phyloP scores from a whole-genome alignment of 169 alveolate genomes.

The Eimeria acervulina region DNA sequence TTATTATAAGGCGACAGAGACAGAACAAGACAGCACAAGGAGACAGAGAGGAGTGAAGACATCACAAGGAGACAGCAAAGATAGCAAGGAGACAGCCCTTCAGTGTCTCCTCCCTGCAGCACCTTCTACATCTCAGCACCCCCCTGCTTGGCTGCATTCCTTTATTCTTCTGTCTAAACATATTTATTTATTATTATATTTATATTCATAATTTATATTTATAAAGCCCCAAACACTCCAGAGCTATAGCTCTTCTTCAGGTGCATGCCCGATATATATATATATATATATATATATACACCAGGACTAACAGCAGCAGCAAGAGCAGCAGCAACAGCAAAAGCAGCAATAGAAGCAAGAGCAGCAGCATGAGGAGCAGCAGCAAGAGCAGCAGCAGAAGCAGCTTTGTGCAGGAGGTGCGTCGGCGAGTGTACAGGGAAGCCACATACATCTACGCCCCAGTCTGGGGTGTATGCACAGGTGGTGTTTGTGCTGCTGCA shows the following conservation, averaged over 20 bases:
- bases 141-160: not conserved
- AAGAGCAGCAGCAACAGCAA: not conserved
- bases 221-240: not conserved
- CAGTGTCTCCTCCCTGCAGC: not conserved
- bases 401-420: not conserved
- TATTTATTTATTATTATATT: no score
- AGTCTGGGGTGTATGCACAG: no score
- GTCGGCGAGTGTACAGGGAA: not conserved
- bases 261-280: not conserved
- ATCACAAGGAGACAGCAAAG: not conserved
- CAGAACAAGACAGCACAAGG: not conserved
- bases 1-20: not conserved
- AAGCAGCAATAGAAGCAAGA: not conserved
- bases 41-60: not conserved
- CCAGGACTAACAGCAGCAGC: not conserved
- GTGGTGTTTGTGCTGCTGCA: no score
- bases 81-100: not conserved
- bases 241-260: not conserved
- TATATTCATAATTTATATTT: no score
- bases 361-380: no score
- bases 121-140: not conserved
- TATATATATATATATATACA: no score
- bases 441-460: not conserved
- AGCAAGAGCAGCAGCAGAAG: not conserved
- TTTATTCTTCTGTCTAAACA: no score